phyloP scores from a whole-genome alignment of 2,329 filamentous ascomycete species.

The Ceratocystis diversiconidia region DNA sequence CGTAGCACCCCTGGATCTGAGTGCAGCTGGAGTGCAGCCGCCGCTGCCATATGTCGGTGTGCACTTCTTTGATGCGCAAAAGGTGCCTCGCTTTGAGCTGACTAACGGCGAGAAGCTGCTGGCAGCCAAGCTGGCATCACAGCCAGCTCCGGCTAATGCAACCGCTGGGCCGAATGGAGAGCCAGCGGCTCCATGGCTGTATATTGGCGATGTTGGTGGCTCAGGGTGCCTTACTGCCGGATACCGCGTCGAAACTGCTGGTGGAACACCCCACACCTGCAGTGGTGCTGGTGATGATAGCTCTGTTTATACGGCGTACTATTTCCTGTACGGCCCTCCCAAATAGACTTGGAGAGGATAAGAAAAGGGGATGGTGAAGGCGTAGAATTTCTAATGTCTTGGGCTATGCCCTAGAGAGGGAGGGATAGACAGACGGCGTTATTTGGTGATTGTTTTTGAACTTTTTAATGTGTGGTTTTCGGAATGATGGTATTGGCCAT shows the following conservation, averaged over 20 bases:
- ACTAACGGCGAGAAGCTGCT: constrained; percentile 28
- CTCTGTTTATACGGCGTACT: constrained; percentile 41
- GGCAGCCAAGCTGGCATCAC: constrained; percentile 33
- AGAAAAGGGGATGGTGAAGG: not conserved
- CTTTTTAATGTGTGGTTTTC: not conserved
- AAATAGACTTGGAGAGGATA: not conserved
- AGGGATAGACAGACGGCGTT: not conserved
- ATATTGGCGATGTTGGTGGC: constrained; percentile 13
- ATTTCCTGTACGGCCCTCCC: constrained; percentile 40
- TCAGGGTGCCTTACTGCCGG: constrained; percentile 5
- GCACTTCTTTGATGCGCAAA: constrained; percentile 48
- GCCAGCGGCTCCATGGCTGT: constrained; percentile 14
- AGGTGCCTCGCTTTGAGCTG: constrained; percentile 47
- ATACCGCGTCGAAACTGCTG: constrained; percentile 17
- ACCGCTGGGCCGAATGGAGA: constrained; percentile 8
- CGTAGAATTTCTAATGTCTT: not conserved
- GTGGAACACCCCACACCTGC: constrained; percentile 20
- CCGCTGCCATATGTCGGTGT: constrained; percentile 39
- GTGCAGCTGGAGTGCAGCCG: constrained; percentile 24
- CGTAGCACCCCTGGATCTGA: constrained; percentile 27
- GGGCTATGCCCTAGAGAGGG: not conserved
- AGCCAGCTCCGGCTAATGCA: constrained; percentile 21
- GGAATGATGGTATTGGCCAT: no score
- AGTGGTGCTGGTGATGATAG: constrained; percentile 26
- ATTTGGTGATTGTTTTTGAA: not conserved